Conservation (phyloP, 768 basidiomycete species). For the Austroboletus festivus region DNA sequence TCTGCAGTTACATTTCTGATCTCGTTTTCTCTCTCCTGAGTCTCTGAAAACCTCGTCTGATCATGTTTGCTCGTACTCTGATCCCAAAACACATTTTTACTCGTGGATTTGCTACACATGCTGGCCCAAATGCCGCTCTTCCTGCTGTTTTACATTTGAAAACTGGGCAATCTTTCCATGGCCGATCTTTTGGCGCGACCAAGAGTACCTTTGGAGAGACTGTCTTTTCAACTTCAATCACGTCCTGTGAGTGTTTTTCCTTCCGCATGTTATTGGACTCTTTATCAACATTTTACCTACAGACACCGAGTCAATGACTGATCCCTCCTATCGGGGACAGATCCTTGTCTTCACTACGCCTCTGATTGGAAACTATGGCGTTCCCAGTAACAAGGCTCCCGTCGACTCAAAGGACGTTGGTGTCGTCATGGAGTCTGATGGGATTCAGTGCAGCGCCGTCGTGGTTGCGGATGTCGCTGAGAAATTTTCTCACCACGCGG, state of each 20-base stretch:
- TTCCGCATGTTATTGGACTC: constrained; percentile 2
- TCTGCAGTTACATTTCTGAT: constrained; percentile 79
- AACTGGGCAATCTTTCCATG: constrained; percentile 88
- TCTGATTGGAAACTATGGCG: constrained; percentile 98
- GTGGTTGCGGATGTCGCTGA: constrained; percentile 95
- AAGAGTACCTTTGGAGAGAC: constrained; percentile 93
- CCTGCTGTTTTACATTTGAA: constrained; percentile 92
- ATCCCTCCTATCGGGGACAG: constrained; percentile 97
- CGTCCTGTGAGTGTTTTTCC: constrained; percentile 68
- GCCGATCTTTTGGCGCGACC: constrained; percentile 85
- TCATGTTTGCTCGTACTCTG: constrained; percentile 59
- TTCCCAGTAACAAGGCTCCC: constrained; percentile 76
- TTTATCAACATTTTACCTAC: constrained; percentile 15
- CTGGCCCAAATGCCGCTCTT: constrained; percentile 41
- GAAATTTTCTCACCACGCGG: constrained; percentile 90
- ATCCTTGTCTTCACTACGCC: constrained; percentile 98
- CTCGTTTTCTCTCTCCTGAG: constrained; percentile 77
- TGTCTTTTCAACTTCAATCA: constrained; percentile 98
- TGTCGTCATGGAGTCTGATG: constrained; percentile 82
- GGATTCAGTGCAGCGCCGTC: constrained; percentile 88
- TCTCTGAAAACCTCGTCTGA: constrained; percentile 20
- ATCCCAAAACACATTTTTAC: constrained; percentile 47
- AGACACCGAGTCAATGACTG: constrained; percentile 99
- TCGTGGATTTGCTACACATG: constrained; percentile 68
- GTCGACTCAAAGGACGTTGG: constrained; percentile 76